Percentiles rank a stretch among this genome's conserved stretches.
Conservation (phyloP, 352 stramenopile genomes). For the Peronosclerospora sorghi region DNA sequence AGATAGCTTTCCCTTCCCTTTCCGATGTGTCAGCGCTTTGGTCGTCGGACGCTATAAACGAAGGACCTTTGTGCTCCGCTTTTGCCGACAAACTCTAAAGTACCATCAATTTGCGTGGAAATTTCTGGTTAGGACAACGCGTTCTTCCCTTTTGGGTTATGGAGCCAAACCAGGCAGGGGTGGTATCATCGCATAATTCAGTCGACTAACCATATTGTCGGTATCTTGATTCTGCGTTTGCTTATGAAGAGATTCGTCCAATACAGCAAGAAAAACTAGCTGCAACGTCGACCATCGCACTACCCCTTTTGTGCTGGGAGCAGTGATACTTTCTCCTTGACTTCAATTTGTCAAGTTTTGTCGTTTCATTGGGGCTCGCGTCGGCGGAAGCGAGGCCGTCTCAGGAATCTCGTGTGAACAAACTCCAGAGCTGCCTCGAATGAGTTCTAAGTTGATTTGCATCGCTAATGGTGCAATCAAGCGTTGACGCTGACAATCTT, state of each 20-base stretch:
- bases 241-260: conserved; percentile 7
- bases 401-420: conserved; percentile 7
- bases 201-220: conserved; percentile 32
- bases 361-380: conserved; percentile 35
- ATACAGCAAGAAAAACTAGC: conserved; percentile 23
- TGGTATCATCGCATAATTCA: conserved; percentile 22
- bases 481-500: conserved; percentile 13
- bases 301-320: conserved; percentile 37
- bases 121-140: conserved; percentile 46
- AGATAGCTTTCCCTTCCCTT: conserved; percentile 4
- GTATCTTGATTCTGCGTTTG: conserved; percentile 39
- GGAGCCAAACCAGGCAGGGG: conserved; percentile 49
- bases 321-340: conserved; percentile 30
- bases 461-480: conserved; percentile 12
- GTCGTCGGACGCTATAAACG: conserved; percentile 26
- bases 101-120: conserved; percentile 43
- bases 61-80: conserved; percentile 17
- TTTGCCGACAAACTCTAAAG: conserved; percentile 5
- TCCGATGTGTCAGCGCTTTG: conserved; percentile 15
- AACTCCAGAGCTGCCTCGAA: conserved; percentile 20
- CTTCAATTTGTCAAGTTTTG: conserved; percentile 17
- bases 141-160: conserved; percentile 55
- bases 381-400: conserved; percentile 17
- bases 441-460: conserved; percentile 15
- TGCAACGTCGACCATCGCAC: conserved; percentile 37